These are phyloP conservation scores for Clavariopsis aquatica DNA, from an alignment of 495 filamentous ascomycete genomes.

Conservation along the genomic window DNA sequence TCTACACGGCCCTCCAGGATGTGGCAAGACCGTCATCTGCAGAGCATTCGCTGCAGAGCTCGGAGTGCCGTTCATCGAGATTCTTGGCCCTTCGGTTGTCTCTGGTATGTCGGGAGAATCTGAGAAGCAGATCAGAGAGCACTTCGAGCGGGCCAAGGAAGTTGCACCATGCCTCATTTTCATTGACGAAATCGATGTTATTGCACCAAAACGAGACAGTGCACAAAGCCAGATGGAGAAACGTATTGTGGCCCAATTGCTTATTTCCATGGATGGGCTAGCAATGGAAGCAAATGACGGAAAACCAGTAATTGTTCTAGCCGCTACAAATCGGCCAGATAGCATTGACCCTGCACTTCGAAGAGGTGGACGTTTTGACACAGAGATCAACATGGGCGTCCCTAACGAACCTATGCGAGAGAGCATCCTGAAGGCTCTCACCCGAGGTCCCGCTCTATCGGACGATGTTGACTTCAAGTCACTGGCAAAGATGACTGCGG, in stretches of 20 bases:
- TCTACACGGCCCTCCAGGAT: constrained; percentile 89
- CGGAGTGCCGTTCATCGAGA: constrained; percentile 81
- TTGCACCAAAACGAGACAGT: constrained; percentile 90
- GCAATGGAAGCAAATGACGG: constrained; percentile 77
- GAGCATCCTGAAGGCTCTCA: constrained; percentile 78
- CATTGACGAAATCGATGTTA: constrained; percentile 95
- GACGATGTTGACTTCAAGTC: constrained; percentile 73
- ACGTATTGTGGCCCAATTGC: constrained; percentile 88
- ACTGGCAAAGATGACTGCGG: constrained; percentile 87
- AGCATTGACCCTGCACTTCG: constrained; percentile 84
- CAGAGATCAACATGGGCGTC: constrained; percentile 94
- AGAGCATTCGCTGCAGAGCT: constrained; percentile 86
- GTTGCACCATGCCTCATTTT: constrained; percentile 91
- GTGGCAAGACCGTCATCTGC: constrained; percentile 92
- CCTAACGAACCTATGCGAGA: constrained; percentile 82
- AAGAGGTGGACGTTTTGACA: constrained; percentile 83
- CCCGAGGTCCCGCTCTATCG: constrained; percentile 66
- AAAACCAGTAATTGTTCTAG: constrained; percentile 90
- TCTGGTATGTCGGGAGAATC: constrained; percentile 96
- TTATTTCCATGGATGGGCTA: constrained; percentile 70
- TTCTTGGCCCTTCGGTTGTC: constrained; percentile 85
- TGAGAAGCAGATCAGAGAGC: constrained; percentile 88
- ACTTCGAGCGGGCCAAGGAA: constrained; percentile 85
- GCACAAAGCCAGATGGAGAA: constrained; percentile 98
- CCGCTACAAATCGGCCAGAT: constrained; percentile 91